phyloP scores from a whole-genome alignment of 495 filamentous ascomycete genomes.

The Schizothecium vesticola region DNA sequence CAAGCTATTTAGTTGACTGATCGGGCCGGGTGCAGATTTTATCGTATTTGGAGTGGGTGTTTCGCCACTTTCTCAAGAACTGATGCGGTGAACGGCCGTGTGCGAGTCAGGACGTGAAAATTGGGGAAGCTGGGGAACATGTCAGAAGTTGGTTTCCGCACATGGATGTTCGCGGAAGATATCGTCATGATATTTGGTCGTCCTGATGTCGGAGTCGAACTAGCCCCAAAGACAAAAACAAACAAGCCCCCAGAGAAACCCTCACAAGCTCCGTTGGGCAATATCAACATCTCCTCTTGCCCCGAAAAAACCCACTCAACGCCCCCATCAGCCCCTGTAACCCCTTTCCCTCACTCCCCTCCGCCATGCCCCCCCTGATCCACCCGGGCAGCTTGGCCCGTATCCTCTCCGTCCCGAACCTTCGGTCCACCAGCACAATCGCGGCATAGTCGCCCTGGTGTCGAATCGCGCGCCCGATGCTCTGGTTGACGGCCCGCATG shows the following conservation, averaged over 20 bases:
- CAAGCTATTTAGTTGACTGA: neutral
- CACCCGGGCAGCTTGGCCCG: constrained; percentile 77
- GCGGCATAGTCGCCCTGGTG: constrained; percentile 85
- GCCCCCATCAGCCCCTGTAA: constrained; percentile 50
- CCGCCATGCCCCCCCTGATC: constrained; percentile 64
- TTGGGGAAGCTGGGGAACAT: neutral
- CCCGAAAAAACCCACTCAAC: constrained; percentile 52
- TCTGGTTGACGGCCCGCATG: constrained; percentile 96
- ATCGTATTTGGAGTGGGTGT: neutral
- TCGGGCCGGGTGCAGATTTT: neutral
- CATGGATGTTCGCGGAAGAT: neutral
- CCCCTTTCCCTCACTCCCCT: constrained; percentile 40
- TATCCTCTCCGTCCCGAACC: constrained; percentile 66
- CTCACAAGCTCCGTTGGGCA: neutral
- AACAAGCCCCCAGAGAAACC: neutral
- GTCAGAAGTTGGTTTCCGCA: neutral
- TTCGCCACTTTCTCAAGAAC: neutral
- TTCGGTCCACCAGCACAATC: constrained; percentile 76
- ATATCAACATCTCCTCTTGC: constrained; percentile 27
- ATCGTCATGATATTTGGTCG: neutral
- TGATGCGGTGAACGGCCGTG: neutral
- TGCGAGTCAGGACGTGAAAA: neutral
- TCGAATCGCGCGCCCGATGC: constrained; percentile 85
- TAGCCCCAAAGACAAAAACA: neutral
- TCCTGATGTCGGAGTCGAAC: neutral